phyloP scores from a whole-genome alignment of 148 eudicot species.

The Vaccinium vitisidaea region DNA sequence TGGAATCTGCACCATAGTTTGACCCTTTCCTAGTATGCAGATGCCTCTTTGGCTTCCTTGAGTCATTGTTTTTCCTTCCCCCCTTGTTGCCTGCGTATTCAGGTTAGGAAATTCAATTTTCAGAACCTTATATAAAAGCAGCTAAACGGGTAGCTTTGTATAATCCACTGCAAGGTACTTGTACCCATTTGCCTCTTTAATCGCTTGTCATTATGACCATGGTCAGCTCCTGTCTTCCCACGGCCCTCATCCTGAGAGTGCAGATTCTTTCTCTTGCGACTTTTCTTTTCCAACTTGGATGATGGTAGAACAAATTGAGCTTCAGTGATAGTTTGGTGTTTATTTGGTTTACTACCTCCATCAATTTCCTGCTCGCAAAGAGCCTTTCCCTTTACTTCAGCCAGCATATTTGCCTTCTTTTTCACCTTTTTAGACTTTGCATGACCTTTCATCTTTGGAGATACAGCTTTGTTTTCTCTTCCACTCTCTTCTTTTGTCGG shows the following conservation, averaged over 20 bases:
- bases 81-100: constrained; percentile 15
- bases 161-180: constrained; percentile 4
- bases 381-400: constrained; percentile 17
- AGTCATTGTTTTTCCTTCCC: constrained; percentile 12
- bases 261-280: constrained; percentile 15
- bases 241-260: constrained; percentile 6
- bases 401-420: constrained; percentile 19
- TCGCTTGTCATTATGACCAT: constrained; percentile 12
- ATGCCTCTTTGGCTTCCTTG: constrained; percentile 23
- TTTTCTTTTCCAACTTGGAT: constrained; percentile 1
- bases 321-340: constrained; percentile 3
- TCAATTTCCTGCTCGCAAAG: not conserved
- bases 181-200: constrained; percentile 28
- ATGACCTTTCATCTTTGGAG: constrained; percentile 20
- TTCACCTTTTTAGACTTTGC: constrained; percentile 11
- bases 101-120: not conserved
- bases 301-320: constrained; percentile 13
- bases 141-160: constrained; percentile 1
- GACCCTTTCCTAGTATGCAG: constrained; percentile 6
- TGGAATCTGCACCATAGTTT: constrained; percentile 6
- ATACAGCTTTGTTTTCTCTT: constrained; percentile 12
- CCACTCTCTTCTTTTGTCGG: constrained; percentile 15
- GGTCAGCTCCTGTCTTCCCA: constrained; percentile 10
- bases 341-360: constrained; percentile 15
- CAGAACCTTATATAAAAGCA: not conserved